A percentile compares a stretch with the other conserved stretches of the same genome.
Conservation (phyloP, 345 rosid species). For the Geranium brycei region DNA sequence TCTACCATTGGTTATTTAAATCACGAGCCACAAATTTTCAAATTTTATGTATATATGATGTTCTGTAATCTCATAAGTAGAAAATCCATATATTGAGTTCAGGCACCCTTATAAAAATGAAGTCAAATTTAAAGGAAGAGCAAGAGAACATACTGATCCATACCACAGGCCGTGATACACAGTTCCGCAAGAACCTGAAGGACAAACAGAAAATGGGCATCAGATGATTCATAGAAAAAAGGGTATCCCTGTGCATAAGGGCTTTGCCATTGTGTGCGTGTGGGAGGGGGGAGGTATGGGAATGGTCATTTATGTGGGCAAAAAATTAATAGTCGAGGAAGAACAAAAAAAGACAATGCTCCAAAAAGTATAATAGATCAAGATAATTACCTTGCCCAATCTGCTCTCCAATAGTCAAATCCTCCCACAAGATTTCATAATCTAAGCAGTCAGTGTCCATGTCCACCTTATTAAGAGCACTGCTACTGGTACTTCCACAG, state of each 20-base stretch:
- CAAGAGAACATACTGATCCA: conserved; percentile 82
- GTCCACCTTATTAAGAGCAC: conserved; percentile 66
- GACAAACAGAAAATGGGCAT: conserved; percentile 13
- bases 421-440: conserved; percentile 89
- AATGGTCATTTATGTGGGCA: no score
- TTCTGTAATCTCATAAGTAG: neutral
- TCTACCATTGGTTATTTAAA: no score
- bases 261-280: no score
- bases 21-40: neutral
- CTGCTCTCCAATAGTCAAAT: conserved; percentile 70
- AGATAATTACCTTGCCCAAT: conserved; percentile 73
- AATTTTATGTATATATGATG: no score
- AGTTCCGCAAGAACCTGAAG: conserved; percentile 92
- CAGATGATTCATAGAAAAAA: conserved; percentile 9
- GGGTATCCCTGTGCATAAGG: neutral
- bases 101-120: conserved; percentile 3
- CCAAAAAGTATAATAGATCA: neutral
- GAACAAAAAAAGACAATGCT: no score
- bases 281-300: no score
- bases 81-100: neutral
- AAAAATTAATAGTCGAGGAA: no score
- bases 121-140: conserved; percentile 24
- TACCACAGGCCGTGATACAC: conserved; percentile 96
- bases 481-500: conserved; percentile 72
- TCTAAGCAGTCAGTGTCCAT: conserved; percentile 64